These are phyloP conservation scores for Naganishia randhawae DNA, from an alignment of 768 basidiomycete genomes.

Conservation along the genomic window DNA sequence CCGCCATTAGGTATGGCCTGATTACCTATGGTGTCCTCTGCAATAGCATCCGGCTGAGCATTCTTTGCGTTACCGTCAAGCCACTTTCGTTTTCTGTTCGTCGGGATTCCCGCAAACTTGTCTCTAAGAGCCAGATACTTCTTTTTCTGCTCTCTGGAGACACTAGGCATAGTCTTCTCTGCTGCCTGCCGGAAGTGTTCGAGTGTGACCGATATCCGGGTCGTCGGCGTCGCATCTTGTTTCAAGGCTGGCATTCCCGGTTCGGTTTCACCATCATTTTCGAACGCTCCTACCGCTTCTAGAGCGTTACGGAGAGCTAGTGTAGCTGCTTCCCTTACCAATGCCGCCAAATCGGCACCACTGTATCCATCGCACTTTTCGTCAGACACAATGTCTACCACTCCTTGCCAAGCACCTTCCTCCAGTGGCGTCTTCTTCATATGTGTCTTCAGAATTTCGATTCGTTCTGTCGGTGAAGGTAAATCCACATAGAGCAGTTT, in stretches of 20 bases:
- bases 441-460: constrained; percentile 77
- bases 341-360: constrained; percentile 82
- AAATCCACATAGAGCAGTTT: constrained; percentile 91
- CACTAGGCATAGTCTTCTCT: constrained; percentile 81
- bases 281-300: constrained; percentile 63
- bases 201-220: constrained; percentile 56
- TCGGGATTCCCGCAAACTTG: constrained; percentile 72
- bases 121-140: constrained; percentile 75
- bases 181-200: constrained; percentile 71
- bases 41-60: not conserved
- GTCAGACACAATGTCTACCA: constrained; percentile 59
- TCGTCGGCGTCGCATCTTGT: not conserved
- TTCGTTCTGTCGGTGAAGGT: constrained; percentile 67
- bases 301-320: constrained; percentile 63
- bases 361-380: constrained; percentile 76
- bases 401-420: constrained; percentile 43
- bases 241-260: constrained; percentile 32
- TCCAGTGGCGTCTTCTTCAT: constrained; percentile 66
- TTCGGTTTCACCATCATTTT: constrained; percentile 49
- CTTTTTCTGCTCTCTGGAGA: constrained; percentile 70
- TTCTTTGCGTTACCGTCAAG: not conserved
- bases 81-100: constrained; percentile 29
- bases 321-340: constrained; percentile 86
- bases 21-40: not conserved
- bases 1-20: not conserved